phyloP scores from a whole-genome alignment of 164 flowering plant species.

The Hamamelis virginiana region DNA sequence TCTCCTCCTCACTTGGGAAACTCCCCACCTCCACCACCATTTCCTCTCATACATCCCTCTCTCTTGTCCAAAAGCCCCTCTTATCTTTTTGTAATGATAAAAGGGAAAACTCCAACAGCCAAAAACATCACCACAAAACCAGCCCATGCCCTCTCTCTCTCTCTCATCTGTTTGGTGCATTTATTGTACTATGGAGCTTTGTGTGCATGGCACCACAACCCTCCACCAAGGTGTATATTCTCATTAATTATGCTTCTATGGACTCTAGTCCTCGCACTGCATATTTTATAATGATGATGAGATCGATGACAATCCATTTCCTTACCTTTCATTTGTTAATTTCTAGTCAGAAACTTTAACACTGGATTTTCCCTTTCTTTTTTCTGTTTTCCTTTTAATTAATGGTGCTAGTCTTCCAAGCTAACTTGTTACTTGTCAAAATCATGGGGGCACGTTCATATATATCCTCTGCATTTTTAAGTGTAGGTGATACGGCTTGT shows the following conservation, averaged over 20 bases:
- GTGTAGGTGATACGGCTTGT: too few species aligned
- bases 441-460: too few species aligned
- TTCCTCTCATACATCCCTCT: constrained; percentile 13
- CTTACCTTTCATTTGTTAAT: neutral
- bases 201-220: constrained; percentile 11
- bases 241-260: neutral
- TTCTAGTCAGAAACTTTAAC: too few species aligned
- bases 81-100: too few species aligned
- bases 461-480: too few species aligned
- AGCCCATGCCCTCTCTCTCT: constrained; percentile 21
- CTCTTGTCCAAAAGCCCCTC: constrained; percentile 18
- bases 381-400: too few species aligned
- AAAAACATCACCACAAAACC: constrained; percentile 20
- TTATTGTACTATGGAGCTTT: constrained; percentile 24
- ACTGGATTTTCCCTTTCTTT: too few species aligned
- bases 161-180: constrained; percentile 23
- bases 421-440: too few species aligned
- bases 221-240: neutral
- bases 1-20: constrained; percentile 9
- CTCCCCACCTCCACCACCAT: constrained; percentile 1
- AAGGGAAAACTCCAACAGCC: constrained; percentile 13
- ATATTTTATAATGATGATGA: neutral
- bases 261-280: neutral
- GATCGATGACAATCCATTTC: too few species aligned
- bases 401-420: too few species aligned